These are phyloP conservation scores for Neoboletus brunneissimus DNA, from an alignment of 768 basidiomycete species.

Conservation along the genomic window DNA sequence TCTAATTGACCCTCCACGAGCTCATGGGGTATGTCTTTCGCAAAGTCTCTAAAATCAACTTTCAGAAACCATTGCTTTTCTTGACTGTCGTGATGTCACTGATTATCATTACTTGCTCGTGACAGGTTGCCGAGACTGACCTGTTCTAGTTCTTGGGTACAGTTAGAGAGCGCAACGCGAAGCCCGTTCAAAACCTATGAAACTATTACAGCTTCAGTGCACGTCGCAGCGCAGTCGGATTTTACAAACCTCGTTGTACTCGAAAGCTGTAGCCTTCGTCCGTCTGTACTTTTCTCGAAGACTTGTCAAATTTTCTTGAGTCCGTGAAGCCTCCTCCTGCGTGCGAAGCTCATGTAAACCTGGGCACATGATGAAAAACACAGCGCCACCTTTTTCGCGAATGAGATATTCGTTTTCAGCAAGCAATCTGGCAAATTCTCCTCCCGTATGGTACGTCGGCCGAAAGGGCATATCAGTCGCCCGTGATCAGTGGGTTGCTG, in stretches of 20 bases:
- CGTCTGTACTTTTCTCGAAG: conserved; percentile 23
- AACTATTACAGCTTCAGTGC: neutral
- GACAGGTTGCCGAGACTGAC: neutral
- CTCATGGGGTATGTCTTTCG: conserved; percentile 8
- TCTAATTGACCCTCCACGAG: conserved; percentile 12
- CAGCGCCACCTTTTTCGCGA: conserved; percentile 12
- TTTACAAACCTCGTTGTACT: conserved; percentile 21
- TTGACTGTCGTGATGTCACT: conserved; percentile 7
- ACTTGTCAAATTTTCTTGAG: conserved; percentile 2
- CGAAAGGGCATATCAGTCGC: conserved; percentile 5
- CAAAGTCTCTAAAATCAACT: conserved; percentile 14
- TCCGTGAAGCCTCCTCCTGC: conserved; percentile 14
- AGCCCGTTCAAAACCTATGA: conserved; percentile 21
- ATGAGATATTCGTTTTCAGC: conserved; percentile 16
- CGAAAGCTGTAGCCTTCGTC: conserved; percentile 15
- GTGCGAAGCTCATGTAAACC: neutral
- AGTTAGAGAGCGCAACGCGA: conserved; percentile 15
- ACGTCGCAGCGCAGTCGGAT: neutral
- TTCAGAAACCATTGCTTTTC: conserved; percentile 11
- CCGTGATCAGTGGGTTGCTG: neutral
- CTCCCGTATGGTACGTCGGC: conserved; percentile 7
- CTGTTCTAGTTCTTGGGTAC: conserved; percentile 23
- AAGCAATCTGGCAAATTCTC: conserved; percentile 13
- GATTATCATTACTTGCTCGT: neutral
- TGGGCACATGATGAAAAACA: neutral